A percentile compares a stretch with the other conserved stretches of the same genome.
phyloP scores from a whole-genome alignment of 2,329 filamentous ascomycete genomes.

The Emericellopsis atlantica region DNA sequence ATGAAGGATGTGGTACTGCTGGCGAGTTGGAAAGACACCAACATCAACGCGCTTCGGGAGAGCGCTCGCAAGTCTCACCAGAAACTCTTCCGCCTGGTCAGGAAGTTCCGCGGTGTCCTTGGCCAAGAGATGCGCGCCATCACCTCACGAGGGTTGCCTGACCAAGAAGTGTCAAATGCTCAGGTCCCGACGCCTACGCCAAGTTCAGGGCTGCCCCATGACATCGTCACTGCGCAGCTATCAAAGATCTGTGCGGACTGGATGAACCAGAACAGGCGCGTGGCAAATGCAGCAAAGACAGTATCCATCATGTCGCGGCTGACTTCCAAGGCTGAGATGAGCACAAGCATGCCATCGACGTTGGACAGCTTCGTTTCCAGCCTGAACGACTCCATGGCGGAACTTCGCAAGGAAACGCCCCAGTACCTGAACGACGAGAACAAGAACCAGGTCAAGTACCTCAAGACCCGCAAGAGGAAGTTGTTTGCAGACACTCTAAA shows the following conservation, averaged over 20 bases:
- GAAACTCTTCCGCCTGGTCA: conserved; percentile 81
- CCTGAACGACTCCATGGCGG: conserved; percentile 53
- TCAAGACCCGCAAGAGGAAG: conserved; percentile 82
- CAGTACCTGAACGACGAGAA: conserved; percentile 74
- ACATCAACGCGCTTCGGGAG: conserved; percentile 77
- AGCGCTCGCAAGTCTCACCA: conserved; percentile 84
- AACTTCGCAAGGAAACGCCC: conserved; percentile 77
- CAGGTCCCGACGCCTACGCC: background rate
- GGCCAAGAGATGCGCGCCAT: conserved; percentile 62
- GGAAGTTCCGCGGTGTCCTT: conserved; percentile 75
- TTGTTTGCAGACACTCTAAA: conserved; percentile 83
- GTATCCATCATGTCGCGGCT: conserved; percentile 62
- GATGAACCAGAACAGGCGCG: conserved; percentile 43
- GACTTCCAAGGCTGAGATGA: conserved; percentile 35
- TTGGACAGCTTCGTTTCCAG: conserved; percentile 58
- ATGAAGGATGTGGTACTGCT: conserved; percentile 89
- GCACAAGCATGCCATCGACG: conserved; percentile 42
- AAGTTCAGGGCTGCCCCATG: background rate
- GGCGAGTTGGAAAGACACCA: conserved; percentile 96
- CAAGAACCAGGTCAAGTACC: conserved; percentile 69
- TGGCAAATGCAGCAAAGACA: conserved; percentile 59
- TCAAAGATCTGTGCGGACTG: conserved; percentile 17
- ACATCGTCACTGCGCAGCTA: background rate
- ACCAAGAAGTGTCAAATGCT: conserved; percentile 14
- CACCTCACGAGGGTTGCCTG: conserved; percentile 45